A percentile compares a stretch with the other conserved stretches of the same genome.
phyloP scores from a whole-genome alignment of 192 early-diverging fungal genomes.

The Pilaira anomala region DNA sequence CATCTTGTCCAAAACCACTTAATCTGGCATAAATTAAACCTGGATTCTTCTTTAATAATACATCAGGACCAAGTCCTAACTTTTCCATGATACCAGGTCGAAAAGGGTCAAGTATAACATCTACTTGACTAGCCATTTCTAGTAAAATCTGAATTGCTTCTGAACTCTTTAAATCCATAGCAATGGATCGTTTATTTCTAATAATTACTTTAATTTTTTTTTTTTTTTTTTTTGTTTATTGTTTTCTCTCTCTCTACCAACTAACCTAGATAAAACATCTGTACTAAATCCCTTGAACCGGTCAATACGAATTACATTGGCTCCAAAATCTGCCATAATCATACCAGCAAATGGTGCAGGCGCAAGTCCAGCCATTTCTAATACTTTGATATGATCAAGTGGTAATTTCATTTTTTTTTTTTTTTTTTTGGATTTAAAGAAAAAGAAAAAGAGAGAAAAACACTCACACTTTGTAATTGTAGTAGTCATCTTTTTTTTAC shows the following conservation, averaged over 20 bases:
- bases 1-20: constrained; percentile 68
- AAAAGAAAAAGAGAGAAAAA: background rate
- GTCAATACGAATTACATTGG: constrained; percentile 64
- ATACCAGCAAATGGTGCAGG: constrained; percentile 67
- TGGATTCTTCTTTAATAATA: constrained; percentile 52
- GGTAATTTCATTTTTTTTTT: constrained; percentile 28
- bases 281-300: constrained; percentile 33
- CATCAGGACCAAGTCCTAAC: constrained; percentile 60
- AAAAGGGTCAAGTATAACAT: constrained; percentile 67
- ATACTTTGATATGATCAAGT: constrained; percentile 48
- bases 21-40: constrained; percentile 57
- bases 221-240: background rate
- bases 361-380: constrained; percentile 68
- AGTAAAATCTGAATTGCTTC: constrained; percentile 44
- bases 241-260: background rate
- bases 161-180: constrained; percentile 55
- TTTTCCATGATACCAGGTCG: constrained; percentile 69
- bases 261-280: constrained; percentile 48
- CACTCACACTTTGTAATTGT: background rate
- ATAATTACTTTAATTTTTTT: background rate
- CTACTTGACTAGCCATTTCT: constrained; percentile 44
- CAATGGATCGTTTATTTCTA: constrained; percentile 62
- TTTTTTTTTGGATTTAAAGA: too few relatives aligned
- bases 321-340: constrained; percentile 67
- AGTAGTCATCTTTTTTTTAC: too few relatives aligned